A percentile compares a stretch with the other conserved stretches of the same genome.
Conservation (phyloP, 176 grass and related monocot genomes). For the Secale cereale region DNA sequence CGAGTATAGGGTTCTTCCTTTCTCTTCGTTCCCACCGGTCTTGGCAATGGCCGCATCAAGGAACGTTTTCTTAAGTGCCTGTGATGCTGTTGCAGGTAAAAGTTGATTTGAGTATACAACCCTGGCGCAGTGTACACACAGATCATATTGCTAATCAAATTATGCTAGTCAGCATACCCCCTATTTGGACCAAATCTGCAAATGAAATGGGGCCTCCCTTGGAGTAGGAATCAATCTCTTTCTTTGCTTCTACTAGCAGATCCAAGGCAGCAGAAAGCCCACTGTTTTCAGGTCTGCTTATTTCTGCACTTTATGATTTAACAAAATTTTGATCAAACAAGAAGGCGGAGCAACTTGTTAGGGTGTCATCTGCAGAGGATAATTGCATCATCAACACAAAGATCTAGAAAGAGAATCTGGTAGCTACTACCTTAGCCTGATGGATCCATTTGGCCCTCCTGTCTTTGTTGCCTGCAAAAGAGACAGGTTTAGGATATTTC, state of each 20-base stretch:
- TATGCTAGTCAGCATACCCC: conserved; percentile 23
- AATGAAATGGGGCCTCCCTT: conserved; percentile 85
- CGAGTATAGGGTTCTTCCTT: conserved; percentile 73
- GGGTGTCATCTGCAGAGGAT: neutral
- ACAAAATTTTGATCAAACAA: conserved; percentile 14
- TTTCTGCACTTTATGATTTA: conserved; percentile 80
- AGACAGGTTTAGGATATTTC: neutral
- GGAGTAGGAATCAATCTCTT: conserved; percentile 80
- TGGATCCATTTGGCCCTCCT: conserved; percentile 94
- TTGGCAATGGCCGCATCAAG: conserved; percentile 86
- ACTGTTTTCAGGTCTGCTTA: conserved; percentile 91
- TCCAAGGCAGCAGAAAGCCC: conserved; percentile 70
- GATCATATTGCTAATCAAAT: neutral
- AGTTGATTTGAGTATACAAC: neutral
- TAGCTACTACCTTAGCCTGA: conserved; percentile 78
- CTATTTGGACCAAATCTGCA: conserved; percentile 85
- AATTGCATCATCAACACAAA: neutral
- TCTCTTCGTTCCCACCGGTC: conserved; percentile 87
- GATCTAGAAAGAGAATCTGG: neutral
- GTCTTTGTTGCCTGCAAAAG: conserved; percentile 78
- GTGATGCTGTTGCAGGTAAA: conserved; percentile 68
- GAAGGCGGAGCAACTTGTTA: neutral
- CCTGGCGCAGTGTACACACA: neutral
- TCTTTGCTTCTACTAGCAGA: conserved; percentile 70
- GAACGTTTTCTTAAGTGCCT: conserved; percentile 81